Percentiles rank a stretch among this genome's conserved stretches.
phyloP scores from a whole-genome alignment of 805 yeast genomes.

The Kuraishia capsulata region DNA sequence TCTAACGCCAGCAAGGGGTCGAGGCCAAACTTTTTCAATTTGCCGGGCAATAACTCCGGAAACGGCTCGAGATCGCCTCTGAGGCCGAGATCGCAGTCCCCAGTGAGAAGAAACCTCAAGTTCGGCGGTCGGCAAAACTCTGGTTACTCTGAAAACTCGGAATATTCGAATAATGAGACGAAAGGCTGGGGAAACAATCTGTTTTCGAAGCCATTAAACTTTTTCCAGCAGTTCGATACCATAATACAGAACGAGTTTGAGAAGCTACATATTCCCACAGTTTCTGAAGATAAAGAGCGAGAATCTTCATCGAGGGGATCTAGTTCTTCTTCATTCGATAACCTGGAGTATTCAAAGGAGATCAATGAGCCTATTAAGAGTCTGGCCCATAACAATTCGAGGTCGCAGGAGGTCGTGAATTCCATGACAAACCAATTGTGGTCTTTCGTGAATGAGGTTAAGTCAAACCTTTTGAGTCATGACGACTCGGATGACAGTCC shows the following conservation, averaged over 20 bases:
- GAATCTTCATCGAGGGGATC: too few relatives aligned
- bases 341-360: conserved; percentile 10
- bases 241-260: conserved; percentile 60
- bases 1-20: not conserved
- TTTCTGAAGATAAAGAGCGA: conserved; percentile 9
- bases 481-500: conserved; percentile 3
- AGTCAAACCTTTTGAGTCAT: conserved; percentile 15
- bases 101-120: not conserved
- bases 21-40: not conserved
- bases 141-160: conserved; percentile 16
- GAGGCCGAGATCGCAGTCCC: not conserved
- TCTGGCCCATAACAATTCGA: conserved; percentile 8
- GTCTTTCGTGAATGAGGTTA: conserved; percentile 43
- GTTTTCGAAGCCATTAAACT: conserved; percentile 44
- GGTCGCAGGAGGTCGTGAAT: conserved; percentile 21
- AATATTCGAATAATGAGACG: conserved; percentile 19
- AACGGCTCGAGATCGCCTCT: not conserved
- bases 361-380: conserved; percentile 15
- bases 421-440: conserved; percentile 33
- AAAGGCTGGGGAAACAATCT: conserved; percentile 6
- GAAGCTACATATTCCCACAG: conserved; percentile 30
- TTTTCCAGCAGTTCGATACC: conserved; percentile 61
- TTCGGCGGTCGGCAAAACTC: conserved; percentile 4
- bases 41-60: too few relatives aligned
- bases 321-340: conserved; percentile 9